Evolutionary conservation across 345 rosid genomes (phyloP).

Genomic region (Populus euphratica): DNA sequence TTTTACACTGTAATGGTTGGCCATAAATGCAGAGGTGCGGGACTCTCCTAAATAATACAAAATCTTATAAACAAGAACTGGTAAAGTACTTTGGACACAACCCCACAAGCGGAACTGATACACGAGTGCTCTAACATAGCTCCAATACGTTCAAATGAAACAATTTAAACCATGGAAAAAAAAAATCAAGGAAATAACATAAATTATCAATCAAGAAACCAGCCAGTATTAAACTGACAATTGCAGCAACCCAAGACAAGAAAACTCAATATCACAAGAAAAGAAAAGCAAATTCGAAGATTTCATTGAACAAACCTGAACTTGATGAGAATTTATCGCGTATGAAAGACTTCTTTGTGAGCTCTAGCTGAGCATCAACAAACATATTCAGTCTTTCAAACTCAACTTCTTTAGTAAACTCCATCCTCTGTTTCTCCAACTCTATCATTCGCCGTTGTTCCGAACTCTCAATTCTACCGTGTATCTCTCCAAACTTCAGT

Average conservation of each 20-base stretch:
- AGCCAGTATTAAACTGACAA: no score
- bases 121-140: neutral
- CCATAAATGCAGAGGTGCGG: neutral
- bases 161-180: neutral
- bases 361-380: constrained; percentile 18
- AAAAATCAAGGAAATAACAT: neutral
- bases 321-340: neutral
- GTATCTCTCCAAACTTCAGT: constrained; percentile 25
- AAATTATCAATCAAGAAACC: neutral
- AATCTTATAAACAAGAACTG: neutral
- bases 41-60: neutral
- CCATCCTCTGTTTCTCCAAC: constrained; percentile 32
- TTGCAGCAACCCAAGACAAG: neutral
- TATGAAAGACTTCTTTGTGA: neutral
- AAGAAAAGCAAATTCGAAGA: neutral
- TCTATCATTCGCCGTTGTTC: constrained; percentile 26
- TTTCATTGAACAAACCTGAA: constrained; percentile 8
- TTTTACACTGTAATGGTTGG: neutral
- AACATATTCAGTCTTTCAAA: constrained; percentile 23
- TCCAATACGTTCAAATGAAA: neutral
- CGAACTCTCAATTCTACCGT: constrained; percentile 23
- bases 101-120: neutral
- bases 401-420: constrained; percentile 28
- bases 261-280: neutral
- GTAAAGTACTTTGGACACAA: neutral